Conservation (phyloP, 352 stramenopile species). For the Heterotrichella gracilis region DNA sequence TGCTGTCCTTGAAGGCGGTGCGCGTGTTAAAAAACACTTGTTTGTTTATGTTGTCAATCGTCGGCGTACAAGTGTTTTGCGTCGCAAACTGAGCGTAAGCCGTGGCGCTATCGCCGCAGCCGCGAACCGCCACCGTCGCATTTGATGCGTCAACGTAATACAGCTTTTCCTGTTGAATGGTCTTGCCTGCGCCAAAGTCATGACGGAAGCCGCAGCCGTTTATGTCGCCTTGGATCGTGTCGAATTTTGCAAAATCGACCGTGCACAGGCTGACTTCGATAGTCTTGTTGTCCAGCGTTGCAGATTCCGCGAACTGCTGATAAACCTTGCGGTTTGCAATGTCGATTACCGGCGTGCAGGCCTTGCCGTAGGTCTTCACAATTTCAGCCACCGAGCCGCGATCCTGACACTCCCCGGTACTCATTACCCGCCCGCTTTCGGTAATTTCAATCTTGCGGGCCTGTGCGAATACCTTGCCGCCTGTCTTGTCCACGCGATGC, state of each 20-base stretch:
- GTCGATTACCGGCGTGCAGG: not conserved
- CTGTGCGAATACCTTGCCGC: not conserved
- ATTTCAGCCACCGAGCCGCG: not conserved
- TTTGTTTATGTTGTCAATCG: constrained; percentile 1
- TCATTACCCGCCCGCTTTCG: not conserved
- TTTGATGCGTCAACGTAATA: constrained; percentile 6
- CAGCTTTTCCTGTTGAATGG: constrained; percentile 1
- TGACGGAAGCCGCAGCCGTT: not conserved
- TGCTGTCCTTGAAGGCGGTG: not conserved
- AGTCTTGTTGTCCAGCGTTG: not conserved
- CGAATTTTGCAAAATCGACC: constrained; percentile 4
- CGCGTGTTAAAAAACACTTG: constrained; percentile 2
- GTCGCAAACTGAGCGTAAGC: not conserved
- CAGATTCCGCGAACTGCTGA: not conserved
- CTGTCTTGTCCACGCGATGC: not conserved
- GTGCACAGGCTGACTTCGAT: not conserved
- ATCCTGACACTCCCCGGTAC: not conserved
- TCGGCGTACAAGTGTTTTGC: not conserved
- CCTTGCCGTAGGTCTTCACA: not conserved
- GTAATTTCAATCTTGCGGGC: constrained; percentile 1
- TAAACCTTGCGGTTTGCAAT: constrained; percentile 4
- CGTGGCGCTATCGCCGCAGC: not conserved
- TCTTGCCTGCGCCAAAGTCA: not conserved
- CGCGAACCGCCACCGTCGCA: not conserved
- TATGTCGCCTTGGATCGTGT: not conserved